Percentiles rank a stretch among this genome's conserved stretches.
Conservation (phyloP, 176 grass and related monocot genomes). For the maize (Zea mays) region Zm-B73-REFERENCE-NAM-5.0 NC_050099.1:166722001-166722500, state of each 20-base stretch:
- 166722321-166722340: not conserved
- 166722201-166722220: not conserved
- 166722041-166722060: not conserved
- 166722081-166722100: conserved; percentile 10
- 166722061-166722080: not conserved
- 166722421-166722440: not conserved
- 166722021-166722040: not conserved
- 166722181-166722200: not conserved
- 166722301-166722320: not conserved
- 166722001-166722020: too few species aligned
- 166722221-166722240: not conserved
- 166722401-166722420: not conserved
- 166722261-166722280: not conserved
- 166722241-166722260: not conserved
- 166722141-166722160: not conserved
- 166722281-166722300: not conserved
- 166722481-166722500: not conserved
- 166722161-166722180: too few species aligned
- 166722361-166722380: not conserved
- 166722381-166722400: not conserved
- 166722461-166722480: not conserved
- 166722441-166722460: not conserved
- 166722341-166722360: not conserved
- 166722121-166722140: conserved; percentile 12
- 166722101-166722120: conserved; percentile 17